phyloP scores from a whole-genome alignment of 805 yeast species.

The Kuraishia floccosa region DNA sequence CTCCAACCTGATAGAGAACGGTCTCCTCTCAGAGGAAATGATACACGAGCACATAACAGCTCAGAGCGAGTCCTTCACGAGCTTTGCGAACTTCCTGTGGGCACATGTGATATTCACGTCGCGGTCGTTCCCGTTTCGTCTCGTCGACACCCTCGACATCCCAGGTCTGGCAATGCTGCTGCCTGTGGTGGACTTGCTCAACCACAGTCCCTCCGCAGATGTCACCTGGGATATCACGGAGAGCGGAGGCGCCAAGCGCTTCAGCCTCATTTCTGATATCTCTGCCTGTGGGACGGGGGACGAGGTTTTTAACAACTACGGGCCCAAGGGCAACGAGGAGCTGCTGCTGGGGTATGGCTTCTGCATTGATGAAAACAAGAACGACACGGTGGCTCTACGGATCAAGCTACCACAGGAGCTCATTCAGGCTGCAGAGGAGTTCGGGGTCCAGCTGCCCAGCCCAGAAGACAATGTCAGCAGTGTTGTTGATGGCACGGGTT shows the following conservation, averaged over 20 bases:
- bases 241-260: no score
- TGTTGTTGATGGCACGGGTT: conserved; percentile 4
- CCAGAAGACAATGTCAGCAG: conserved; percentile 17
- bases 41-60: not conserved
- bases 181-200: conserved; percentile 72
- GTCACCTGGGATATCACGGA: conserved; percentile 48
- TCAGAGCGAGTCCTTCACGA: conserved; percentile 35
- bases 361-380: conserved; percentile 39
- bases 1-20: conserved; percentile 10
- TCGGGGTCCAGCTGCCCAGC: conserved; percentile 11
- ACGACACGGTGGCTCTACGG: conserved; percentile 49
- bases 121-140: conserved; percentile 68
- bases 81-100: conserved; percentile 68
- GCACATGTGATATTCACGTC: conserved; percentile 59
- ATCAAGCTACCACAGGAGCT: conserved; percentile 23
- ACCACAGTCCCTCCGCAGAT: conserved; percentile 50
- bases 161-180: conserved; percentile 37
- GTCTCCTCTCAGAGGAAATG: conserved; percentile 1
- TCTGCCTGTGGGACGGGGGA: conserved; percentile 9
- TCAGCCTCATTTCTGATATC: conserved; percentile 4
- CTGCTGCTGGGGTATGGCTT: conserved; percentile 78
- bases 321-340: conserved; percentile 81
- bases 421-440: not conserved
- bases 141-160: conserved; percentile 30
- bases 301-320: conserved; percentile 74